Percentiles rank a stretch among this genome's conserved stretches.
These are phyloP conservation scores for Coprinopsis cinerea DNA, from an alignment of 768 basidiomycete species.

Conservation along the genomic window DNA sequence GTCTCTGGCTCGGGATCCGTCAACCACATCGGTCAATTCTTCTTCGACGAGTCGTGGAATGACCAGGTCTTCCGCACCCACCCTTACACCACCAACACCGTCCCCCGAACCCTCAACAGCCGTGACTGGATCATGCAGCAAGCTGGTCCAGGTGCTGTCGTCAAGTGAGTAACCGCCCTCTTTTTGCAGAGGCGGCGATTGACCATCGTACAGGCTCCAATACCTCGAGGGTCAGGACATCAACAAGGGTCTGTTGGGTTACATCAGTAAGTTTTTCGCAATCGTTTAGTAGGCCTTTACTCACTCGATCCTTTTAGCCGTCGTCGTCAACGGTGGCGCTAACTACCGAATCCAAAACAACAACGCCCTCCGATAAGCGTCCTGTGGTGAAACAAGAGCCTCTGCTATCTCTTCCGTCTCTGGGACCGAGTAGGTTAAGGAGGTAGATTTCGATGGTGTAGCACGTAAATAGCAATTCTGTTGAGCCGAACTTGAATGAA, in stretches of 20 bases:
- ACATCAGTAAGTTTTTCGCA: conserved; percentile 6
- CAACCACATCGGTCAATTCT: conserved; percentile 30
- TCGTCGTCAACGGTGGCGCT: conserved; percentile 3
- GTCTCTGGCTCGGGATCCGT: conserved; percentile 23
- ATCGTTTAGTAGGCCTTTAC: background rate
- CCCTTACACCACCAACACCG: conserved; percentile 23
- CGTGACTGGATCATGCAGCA: conserved; percentile 25
- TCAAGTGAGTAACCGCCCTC: conserved; percentile 21
- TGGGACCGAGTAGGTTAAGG: background rate
- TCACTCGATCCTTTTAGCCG: background rate
- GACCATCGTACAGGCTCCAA: conserved; percentile 4
- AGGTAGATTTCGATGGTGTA: background rate
- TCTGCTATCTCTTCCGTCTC: background rate
- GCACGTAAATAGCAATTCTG: no score
- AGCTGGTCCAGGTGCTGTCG: conserved; percentile 23
- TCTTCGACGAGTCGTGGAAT: conserved; percentile 28
- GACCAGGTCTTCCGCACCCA: conserved; percentile 20
- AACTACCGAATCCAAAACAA: conserved; percentile 5
- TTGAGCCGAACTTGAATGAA: no score
- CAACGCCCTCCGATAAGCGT: conserved; percentile 4
- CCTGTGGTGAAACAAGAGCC: background rate
- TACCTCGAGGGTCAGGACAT: background rate
- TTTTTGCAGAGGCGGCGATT: no score
- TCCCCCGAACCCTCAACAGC: conserved; percentile 21
- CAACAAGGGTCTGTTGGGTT: conserved; percentile 4